Conservation (phyloP, 176 grass and related monocot species). For the Secale cereale region DNA sequence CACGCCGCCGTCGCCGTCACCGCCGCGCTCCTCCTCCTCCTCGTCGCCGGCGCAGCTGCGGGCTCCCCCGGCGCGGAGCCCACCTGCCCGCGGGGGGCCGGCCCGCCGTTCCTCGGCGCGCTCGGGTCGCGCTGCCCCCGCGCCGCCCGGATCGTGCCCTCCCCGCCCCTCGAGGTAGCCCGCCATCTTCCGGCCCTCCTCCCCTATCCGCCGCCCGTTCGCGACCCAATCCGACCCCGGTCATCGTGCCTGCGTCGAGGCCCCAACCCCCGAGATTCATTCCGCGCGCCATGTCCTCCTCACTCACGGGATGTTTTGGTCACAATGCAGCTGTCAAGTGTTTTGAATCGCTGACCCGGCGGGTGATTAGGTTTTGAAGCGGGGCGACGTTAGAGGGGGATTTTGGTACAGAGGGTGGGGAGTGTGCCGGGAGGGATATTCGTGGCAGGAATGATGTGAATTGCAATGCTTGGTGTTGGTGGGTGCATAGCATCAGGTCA, state of each 20-base stretch:
- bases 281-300: not conserved
- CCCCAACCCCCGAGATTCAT: not conserved
- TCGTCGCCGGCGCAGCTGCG: not conserved
- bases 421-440: not conserved
- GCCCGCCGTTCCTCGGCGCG: constrained; percentile 42
- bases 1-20: constrained; percentile 19
- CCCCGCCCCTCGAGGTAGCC: constrained; percentile 49
- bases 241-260: not conserved
- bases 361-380: not conserved
- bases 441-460: not conserved
- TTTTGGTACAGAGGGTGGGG: not conserved
- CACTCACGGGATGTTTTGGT: not conserved
- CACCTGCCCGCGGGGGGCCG: constrained; percentile 23
- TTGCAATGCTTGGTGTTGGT: not conserved
- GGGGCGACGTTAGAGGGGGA: not conserved
- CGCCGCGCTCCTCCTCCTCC: constrained; percentile 14
- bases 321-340: not conserved
- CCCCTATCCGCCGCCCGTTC: not conserved
- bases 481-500: not conserved
- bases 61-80: not conserved
- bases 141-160: constrained; percentile 37
- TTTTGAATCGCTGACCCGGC: not conserved
- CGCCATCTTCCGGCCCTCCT: too few species aligned
- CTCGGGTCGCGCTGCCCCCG: constrained; percentile 44
- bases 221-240: not conserved